A percentile compares a stretch with the other conserved stretches of the same genome.
Evolutionary conservation across 768 basidiomycete species (phyloP).

Genomic region (Cyclocybe cylindracea): DNA sequence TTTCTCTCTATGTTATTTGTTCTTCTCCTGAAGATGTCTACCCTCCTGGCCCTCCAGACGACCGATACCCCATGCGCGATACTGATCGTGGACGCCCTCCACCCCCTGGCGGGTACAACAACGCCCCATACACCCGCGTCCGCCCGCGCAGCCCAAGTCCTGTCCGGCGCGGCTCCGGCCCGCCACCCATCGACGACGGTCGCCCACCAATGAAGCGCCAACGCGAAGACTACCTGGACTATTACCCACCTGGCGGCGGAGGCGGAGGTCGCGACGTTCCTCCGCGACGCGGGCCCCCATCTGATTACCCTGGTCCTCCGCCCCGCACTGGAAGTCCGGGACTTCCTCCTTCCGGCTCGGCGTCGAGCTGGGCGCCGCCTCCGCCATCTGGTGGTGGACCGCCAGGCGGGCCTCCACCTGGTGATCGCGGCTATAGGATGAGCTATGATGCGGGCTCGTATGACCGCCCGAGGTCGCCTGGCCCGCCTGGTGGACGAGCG

Average conservation of each 20-base stretch:
- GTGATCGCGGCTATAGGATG: constrained; percentile 36
- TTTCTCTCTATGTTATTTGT: neutral
- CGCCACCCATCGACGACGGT: constrained; percentile 33
- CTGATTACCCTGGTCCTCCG: constrained; percentile 22
- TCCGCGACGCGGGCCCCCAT: constrained; percentile 19
- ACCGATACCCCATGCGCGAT: constrained; percentile 23
- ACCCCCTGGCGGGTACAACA: constrained; percentile 11
- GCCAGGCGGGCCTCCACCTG: constrained; percentile 16
- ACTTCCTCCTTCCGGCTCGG: constrained; percentile 12
- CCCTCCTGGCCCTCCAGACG: constrained; percentile 17
- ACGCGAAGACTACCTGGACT: constrained; percentile 43
- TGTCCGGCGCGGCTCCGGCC: constrained; percentile 29
- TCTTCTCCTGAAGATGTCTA: constrained; percentile 14
- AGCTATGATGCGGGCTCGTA: constrained; percentile 29
- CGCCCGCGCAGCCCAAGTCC: constrained; percentile 50
- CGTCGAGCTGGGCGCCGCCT: constrained; percentile 19
- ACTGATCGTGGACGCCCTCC: constrained; percentile 23
- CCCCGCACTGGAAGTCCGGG: constrained; percentile 19
- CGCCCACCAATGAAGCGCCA: constrained; percentile 47
- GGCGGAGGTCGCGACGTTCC: neutral
- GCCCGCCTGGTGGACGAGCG: constrained; percentile 20
- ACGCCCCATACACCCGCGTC: constrained; percentile 36
- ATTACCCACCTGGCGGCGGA: constrained; percentile 31
- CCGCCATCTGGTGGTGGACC: constrained; percentile 16
- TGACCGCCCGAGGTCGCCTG: constrained; percentile 36